Conservation (phyloP, 176 grass and related monocot species). For the Lolium multiflorum region DNA sequence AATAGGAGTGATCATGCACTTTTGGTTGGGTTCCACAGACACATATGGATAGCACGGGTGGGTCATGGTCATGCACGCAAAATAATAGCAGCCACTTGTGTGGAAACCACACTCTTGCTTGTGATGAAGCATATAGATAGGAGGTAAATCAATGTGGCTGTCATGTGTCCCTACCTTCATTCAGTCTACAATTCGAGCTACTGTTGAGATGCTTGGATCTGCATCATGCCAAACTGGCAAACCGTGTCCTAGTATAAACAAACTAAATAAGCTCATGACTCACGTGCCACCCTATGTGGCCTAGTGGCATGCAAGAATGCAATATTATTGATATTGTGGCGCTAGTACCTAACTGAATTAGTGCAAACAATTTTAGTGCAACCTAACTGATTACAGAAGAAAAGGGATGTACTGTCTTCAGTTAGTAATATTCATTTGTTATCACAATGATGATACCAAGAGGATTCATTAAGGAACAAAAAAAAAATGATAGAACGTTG, state of each 20-base stretch:
- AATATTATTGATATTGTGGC: too few species aligned
- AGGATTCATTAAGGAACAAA: too few species aligned
- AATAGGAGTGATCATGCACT: not conserved
- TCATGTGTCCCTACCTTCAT: not conserved
- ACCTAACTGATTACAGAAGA: too few species aligned
- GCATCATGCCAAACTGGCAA: too few species aligned
- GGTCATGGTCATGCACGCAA: not conserved
- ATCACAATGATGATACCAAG: too few species aligned
- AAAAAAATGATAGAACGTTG: too few species aligned
- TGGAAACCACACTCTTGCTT: too few species aligned
- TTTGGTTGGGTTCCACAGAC: not conserved
- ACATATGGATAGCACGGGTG: not conserved
- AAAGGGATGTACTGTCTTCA: too few species aligned
- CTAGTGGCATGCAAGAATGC: not conserved
- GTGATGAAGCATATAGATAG: not conserved
- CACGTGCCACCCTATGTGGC: constrained; percentile 40
- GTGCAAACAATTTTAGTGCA: too few species aligned
- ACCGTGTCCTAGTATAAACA: not conserved
- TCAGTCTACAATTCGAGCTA: not conserved
- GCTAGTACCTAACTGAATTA: too few species aligned
- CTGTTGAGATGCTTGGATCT: not conserved
- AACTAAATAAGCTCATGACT: not conserved
- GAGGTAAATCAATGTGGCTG: not conserved
- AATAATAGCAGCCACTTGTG: constrained; percentile 1
- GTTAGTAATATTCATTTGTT: too few species aligned